These are phyloP conservation scores for Aureobasidium zeae DNA, from an alignment of 2,329 filamentous ascomycete genomes.

Conservation along the genomic window DNA sequence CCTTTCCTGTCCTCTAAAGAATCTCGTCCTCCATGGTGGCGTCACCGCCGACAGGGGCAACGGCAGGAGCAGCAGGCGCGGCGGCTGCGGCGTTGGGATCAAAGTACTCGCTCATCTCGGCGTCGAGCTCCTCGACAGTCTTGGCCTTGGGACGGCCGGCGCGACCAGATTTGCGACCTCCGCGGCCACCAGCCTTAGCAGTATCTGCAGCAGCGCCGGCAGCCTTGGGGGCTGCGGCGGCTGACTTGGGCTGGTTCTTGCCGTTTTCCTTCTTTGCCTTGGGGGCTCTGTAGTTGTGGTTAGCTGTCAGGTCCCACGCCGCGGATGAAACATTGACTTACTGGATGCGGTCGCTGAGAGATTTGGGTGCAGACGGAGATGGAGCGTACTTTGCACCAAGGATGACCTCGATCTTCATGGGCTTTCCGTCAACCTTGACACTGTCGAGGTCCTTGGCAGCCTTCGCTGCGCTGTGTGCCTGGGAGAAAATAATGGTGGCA, in stretches of 20 bases:
- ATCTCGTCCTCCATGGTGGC: slow-evolving; percentile 48
- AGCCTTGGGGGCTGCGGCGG: slow-evolving; percentile 51
- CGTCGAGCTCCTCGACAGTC: slow-evolving; percentile 90
- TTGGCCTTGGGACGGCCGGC: slow-evolving; percentile 65
- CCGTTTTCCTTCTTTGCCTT: slow-evolving; percentile 28
- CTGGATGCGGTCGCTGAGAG: slow-evolving; percentile 76
- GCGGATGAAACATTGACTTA: slow-evolving; percentile 37
- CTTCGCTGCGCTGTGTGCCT: slow-evolving; percentile 71
- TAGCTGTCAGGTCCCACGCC: slow-evolving; percentile 18
- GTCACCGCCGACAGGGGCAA: slow-evolving; percentile 41
- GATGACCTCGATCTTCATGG: slow-evolving; percentile 94
- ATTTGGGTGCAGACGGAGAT: slow-evolving; percentile 57
- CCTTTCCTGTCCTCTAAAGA: slow-evolving; percentile 31
- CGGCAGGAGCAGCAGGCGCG: slow-evolving; percentile 33
- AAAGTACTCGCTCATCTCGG: slow-evolving; percentile 97
- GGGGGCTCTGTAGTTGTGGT: slow-evolving; percentile 22
- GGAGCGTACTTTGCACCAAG: slow-evolving; percentile 67
- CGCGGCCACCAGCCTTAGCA: slow-evolving; percentile 40
- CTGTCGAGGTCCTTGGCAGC: slow-evolving; percentile 79
- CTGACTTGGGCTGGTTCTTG: slow-evolving; percentile 19
- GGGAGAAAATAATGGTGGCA: slow-evolving; percentile 78
- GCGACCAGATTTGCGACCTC: slow-evolving; percentile 47
- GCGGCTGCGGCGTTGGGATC: slow-evolving; percentile 35
- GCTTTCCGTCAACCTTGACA: slow-evolving; percentile 76
- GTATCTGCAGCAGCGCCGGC: slow-evolving; percentile 54